These are phyloP conservation scores for Chrysosporium keratinophilum DNA, from an alignment of 2,329 filamentous ascomycete genomes.

Conservation along the genomic window DNA sequence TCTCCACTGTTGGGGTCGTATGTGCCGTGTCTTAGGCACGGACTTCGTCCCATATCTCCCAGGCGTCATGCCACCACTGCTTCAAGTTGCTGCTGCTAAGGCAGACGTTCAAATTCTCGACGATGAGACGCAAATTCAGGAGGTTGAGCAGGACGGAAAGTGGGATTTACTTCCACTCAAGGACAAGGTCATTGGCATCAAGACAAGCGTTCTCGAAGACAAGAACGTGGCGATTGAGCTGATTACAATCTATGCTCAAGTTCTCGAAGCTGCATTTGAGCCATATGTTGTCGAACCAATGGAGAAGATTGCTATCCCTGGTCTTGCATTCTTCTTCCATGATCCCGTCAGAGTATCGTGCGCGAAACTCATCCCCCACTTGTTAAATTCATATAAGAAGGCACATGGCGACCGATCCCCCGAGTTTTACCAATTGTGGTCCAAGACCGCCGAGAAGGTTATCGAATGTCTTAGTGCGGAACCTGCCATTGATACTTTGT, in stretches of 20 bases:
- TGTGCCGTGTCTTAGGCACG: slow-evolving; percentile 84
- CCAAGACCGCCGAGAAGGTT: slow-evolving; percentile 73
- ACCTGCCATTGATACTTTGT: slow-evolving; percentile 88
- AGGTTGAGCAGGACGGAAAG: slow-evolving; percentile 86
- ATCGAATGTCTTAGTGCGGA: slow-evolving; percentile 89
- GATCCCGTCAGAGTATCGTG: slow-evolving; percentile 92
- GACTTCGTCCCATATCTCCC: slow-evolving; percentile 90
- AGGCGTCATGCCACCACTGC: slow-evolving; percentile 85
- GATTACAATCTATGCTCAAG: slow-evolving; percentile 91
- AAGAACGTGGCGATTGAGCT: slow-evolving; percentile 99
- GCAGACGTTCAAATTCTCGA: slow-evolving; percentile 94
- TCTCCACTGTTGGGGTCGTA: slow-evolving; percentile 97
- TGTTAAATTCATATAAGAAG: slow-evolving; percentile 89
- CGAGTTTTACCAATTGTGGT: slow-evolving; percentile 75
- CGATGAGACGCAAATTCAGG: slow-evolving; percentile 85
- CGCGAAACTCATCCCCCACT: slow-evolving; percentile 84
- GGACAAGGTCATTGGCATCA: slow-evolving; percentile 96
- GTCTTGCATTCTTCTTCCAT: slow-evolving; percentile 97
- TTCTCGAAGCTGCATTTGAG: slow-evolving; percentile 84
- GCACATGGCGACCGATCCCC: slow-evolving; percentile 71
- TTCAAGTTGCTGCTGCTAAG: slow-evolving; percentile 86
- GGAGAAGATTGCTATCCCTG: slow-evolving; percentile 90
- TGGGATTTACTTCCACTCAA: slow-evolving; percentile 97
- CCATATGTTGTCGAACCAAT: slow-evolving; percentile 87
- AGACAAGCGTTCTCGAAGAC: slow-evolving; percentile 91